phyloP scores from a whole-genome alignment of 352 stramenopile species.

The Aphanomyces euteiches region DNA sequence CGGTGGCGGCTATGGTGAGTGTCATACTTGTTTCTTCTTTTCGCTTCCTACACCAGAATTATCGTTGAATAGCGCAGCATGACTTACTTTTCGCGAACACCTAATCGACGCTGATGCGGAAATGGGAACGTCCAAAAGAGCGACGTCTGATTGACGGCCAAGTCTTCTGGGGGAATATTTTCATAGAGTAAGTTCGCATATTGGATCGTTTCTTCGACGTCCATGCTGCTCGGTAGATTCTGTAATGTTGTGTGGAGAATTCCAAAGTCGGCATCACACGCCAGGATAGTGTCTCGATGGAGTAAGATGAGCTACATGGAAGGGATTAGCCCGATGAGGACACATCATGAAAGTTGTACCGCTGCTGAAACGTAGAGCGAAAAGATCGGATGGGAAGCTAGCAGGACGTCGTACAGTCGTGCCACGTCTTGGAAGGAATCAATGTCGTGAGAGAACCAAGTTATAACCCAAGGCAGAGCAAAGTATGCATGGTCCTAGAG shows the following conservation, averaged over 20 bases:
- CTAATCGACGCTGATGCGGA: constrained; percentile 3
- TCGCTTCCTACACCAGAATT: too few relatives aligned
- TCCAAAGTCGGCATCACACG: constrained; percentile 12
- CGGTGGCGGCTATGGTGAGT: background rate
- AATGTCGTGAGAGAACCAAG: constrained; percentile 93
- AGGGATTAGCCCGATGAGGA: background rate
- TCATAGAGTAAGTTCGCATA: constrained; percentile 5
- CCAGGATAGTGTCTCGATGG: constrained; percentile 3
- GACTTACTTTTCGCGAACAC: background rate
- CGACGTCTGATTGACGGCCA: background rate
- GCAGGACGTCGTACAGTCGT: constrained; percentile 90
- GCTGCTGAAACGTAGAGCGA: constrained; percentile 87
- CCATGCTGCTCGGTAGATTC: constrained; percentile 7
- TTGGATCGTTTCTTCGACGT: constrained; percentile 13
- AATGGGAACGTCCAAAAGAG: constrained; percentile 13
- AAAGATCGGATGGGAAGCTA: constrained; percentile 91
- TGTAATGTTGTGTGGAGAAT: constrained; percentile 15
- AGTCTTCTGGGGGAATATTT: background rate
- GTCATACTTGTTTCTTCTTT: too few relatives aligned
- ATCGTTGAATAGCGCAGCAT: too few relatives aligned
- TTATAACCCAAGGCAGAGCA: constrained; percentile 91
- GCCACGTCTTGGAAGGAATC: constrained; percentile 81
- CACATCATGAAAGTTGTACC: constrained; percentile 31
- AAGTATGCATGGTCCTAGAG: constrained; percentile 91
- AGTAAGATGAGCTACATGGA: constrained; percentile 20